Percentiles rank a stretch among this genome's conserved stretches.
Conservation (phyloP, 108 stramenopile genomes). For the Skeletonema menzelii region DNA sequence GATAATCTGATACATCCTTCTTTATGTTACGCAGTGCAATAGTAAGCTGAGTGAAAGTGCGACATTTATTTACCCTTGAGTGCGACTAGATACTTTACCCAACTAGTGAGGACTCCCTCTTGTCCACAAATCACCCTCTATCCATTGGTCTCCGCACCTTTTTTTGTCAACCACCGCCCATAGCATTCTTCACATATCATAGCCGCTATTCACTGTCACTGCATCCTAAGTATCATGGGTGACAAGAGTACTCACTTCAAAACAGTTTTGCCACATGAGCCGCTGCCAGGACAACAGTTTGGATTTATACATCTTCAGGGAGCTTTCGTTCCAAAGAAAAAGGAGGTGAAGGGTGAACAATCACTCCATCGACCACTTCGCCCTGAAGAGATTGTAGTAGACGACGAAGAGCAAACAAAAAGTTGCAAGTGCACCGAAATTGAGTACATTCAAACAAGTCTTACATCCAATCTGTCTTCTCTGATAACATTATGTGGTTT, state of each 20-base stretch:
- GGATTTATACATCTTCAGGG: slow-evolving; percentile 66
- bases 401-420: not conserved
- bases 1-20: too few species aligned
- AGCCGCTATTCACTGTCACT: too few species aligned
- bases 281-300: slow-evolving; percentile 25
- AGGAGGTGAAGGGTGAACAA: not conserved
- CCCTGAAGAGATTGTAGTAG: not conserved
- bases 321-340: slow-evolving; percentile 48
- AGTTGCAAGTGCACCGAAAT: not conserved
- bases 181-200: too few species aligned
- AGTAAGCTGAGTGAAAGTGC: too few species aligned
- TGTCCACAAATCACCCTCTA: not conserved
- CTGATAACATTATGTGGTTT: not conserved
- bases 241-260: not conserved
- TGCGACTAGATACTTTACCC: too few species aligned
- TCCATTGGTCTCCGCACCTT: too few species aligned
- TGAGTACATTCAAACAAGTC: not conserved
- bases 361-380: not conserved
- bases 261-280: slow-evolving; percentile 71
- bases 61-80: too few species aligned
- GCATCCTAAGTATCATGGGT: not conserved
- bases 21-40: too few species aligned
- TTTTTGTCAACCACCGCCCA: too few species aligned
- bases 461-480: not conserved
- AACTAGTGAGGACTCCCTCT: not conserved